phyloP scores from a whole-genome alignment of 78 protist species.

The Dictyostelium purpureum region DNA sequence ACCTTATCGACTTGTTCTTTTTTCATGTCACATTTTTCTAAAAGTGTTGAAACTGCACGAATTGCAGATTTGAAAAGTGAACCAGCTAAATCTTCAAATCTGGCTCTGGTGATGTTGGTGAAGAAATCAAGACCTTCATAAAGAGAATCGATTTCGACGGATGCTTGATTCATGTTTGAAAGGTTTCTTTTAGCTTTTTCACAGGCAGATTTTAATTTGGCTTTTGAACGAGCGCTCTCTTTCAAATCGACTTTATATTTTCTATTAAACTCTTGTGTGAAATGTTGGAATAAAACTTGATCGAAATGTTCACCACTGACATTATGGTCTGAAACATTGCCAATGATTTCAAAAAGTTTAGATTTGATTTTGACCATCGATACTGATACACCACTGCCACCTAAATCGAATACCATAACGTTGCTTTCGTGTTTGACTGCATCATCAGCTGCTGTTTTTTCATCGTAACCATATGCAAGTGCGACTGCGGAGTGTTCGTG shows the following conservation, averaged over 20 bases:
- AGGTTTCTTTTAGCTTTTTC: slow-evolving; percentile 91
- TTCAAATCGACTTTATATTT: slow-evolving; percentile 87
- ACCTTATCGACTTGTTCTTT: slow-evolving; percentile 95
- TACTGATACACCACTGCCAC: slow-evolving; percentile 95
- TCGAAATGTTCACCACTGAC: slow-evolving; percentile 94
- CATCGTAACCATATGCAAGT: slow-evolving; percentile 91
- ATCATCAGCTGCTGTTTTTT: no score
- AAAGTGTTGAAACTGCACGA: slow-evolving; percentile 90
- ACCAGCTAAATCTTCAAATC: slow-evolving; percentile 98
- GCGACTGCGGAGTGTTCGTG: slow-evolving; percentile 99
- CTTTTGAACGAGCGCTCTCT: slow-evolving; percentile 80
- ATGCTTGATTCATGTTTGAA: slow-evolving; percentile 74
- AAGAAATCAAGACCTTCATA: slow-evolving; percentile 93
- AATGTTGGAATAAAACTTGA: slow-evolving; percentile 80
- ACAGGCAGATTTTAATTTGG: slow-evolving; percentile 90
- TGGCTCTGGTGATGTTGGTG: slow-evolving; percentile 98
- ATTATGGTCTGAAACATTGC: slow-evolving; percentile 93
- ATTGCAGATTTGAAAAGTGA: slow-evolving; percentile 95
- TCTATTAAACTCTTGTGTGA: slow-evolving; percentile 86
- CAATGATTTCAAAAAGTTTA: slow-evolving; percentile 91
- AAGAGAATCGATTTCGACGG: slow-evolving; percentile 86
- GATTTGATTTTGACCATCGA: slow-evolving; percentile 88
- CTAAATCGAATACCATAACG: slow-evolving; percentile 92
- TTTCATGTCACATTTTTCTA: slow-evolving; percentile 91
- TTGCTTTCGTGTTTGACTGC: slow-evolving; percentile 78